A percentile compares a stretch with the other conserved stretches of the same genome.
These are phyloP conservation scores for Naganishia vaughanmartiniae DNA, from an alignment of 768 basidiomycete species.

Conservation along the genomic window DNA sequence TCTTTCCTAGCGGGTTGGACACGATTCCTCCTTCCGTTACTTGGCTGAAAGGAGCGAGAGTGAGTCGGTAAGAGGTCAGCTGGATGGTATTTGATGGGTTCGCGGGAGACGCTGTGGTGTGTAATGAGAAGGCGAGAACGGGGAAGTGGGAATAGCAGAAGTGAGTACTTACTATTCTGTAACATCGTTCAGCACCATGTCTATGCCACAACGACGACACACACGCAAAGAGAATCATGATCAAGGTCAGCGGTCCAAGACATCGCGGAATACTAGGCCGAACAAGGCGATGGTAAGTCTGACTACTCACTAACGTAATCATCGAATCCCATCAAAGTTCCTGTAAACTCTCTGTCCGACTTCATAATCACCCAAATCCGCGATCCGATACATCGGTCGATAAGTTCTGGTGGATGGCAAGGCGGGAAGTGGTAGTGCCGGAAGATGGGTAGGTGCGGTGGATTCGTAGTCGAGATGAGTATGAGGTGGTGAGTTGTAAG, in stretches of 20 bases:
- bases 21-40: constrained; percentile 73
- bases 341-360: constrained; percentile 92
- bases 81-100: not conserved
- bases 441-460: not conserved
- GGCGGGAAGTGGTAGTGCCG: not conserved
- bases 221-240: not conserved
- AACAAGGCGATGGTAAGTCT: not conserved
- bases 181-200: constrained; percentile 74
- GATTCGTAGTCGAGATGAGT: not conserved
- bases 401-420: constrained; percentile 66
- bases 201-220: constrained; percentile 29
- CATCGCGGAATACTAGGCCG: not conserved
- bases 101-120: no score
- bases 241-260: constrained; percentile 8
- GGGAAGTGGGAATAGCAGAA: not conserved
- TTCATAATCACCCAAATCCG: constrained; percentile 99
- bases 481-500: not conserved
- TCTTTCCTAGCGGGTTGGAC: constrained; percentile 74
- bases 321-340: constrained; percentile 91
- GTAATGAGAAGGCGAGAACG: not conserved
- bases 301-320: constrained; percentile 93
- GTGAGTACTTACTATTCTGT: constrained; percentile 76
- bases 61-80: not conserved
- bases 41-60: constrained; percentile 61
- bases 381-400: constrained; percentile 95